These are phyloP conservation scores for Acanthochlamys bracteata DNA, from an alignment of 106 monocot species.

Conservation along the genomic window DNA sequence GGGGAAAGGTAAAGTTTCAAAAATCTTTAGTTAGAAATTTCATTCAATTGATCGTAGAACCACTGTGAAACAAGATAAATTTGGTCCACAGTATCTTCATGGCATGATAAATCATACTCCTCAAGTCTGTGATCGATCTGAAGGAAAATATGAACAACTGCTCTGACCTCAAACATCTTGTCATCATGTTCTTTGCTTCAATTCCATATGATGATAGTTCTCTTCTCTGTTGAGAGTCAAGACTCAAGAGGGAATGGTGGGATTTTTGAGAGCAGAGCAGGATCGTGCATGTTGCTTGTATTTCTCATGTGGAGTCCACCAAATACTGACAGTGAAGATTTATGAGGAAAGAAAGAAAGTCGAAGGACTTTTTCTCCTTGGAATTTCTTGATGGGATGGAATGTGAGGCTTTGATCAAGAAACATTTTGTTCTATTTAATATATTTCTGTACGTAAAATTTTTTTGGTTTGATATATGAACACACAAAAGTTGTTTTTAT, in stretches of 20 bases:
- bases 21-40: no score
- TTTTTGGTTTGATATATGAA: no score
- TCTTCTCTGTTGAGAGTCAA: neutral
- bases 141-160: slow-evolving; percentile 10
- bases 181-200: neutral
- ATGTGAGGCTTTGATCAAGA: no score
- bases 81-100: slow-evolving; percentile 5
- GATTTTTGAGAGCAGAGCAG: neutral
- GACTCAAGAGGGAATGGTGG: slow-evolving; percentile 1
- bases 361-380: neutral
- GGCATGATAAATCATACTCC: neutral
- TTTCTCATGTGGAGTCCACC: slow-evolving; percentile 8
- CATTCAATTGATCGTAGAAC: no score
- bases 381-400: slow-evolving; percentile 1
- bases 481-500: no score
- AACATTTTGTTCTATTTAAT: no score
- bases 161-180: slow-evolving; percentile 19
- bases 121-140: neutral
- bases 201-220: neutral
- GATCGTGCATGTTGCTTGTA: no score
- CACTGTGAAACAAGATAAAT: neutral
- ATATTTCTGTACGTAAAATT: no score
- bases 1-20: no score
- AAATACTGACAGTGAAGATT: slow-evolving; percentile 8
- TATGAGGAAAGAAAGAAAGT: slow-evolving; percentile 3